These are phyloP conservation scores for Zygoascus ofunaensis DNA, from an alignment of 805 yeast genomes.

Conservation along the genomic window DNA sequence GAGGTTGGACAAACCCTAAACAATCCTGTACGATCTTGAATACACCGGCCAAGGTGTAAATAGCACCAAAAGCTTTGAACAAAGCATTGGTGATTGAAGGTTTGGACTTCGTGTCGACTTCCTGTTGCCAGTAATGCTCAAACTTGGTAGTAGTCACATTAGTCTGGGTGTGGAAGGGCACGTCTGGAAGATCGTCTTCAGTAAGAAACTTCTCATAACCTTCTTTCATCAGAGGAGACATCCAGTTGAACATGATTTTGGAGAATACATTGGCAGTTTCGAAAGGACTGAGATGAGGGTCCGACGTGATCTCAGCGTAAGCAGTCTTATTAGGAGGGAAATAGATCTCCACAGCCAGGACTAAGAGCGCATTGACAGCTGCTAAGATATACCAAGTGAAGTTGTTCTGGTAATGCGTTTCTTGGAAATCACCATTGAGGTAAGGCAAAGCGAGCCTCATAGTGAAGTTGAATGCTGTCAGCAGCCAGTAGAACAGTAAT, in stretches of 20 bases:
- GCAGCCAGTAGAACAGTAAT: constrained; percentile 68
- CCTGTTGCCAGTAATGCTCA: constrained; percentile 50
- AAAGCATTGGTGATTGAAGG: constrained; percentile 53
- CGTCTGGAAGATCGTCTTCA: constrained; percentile 60
- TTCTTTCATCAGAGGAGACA: constrained; percentile 70
- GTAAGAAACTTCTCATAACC: constrained; percentile 55
- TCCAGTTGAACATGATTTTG: constrained; percentile 77
- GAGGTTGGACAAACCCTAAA: constrained; percentile 85
- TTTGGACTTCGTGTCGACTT: constrained; percentile 32
- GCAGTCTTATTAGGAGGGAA: constrained; percentile 31
- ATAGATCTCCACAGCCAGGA: constrained; percentile 38
- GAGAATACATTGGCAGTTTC: constrained; percentile 66
- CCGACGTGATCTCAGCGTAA: constrained; percentile 27
- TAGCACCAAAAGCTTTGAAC: constrained; percentile 60
- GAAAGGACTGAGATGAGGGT: constrained; percentile 32
- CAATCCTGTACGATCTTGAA: constrained; percentile 69
- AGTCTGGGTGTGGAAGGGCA: constrained; percentile 62
- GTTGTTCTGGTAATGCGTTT: constrained; percentile 13
- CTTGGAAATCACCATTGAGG: constrained; percentile 10
- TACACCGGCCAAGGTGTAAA: constrained; percentile 59
- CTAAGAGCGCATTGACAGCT: constrained; percentile 33
- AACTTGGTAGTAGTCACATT: constrained; percentile 43
- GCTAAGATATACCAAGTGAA: constrained; percentile 28
- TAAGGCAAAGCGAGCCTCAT: constrained; percentile 7
- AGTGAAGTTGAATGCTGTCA: constrained; percentile 40